Base-by-base conservation (phyloP, 2,329 filamentous ascomycete species). In the Calonectria crousiana region DNA sequence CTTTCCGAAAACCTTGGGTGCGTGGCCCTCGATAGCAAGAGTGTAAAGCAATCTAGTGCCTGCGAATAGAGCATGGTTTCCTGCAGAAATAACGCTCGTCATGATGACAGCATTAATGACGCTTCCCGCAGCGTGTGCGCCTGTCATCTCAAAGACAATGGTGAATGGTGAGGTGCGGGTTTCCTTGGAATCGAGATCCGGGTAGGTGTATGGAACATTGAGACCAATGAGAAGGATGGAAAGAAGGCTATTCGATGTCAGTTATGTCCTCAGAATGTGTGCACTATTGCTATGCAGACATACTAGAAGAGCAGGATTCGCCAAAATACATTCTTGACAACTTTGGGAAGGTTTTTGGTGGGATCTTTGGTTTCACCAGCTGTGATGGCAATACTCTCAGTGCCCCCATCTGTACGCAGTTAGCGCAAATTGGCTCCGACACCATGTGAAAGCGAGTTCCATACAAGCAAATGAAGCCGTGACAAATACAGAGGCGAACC, bases 291-390 rank as follows among this genome's bases (percentile, higher is more conserved):
- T 13, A 26, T 6, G 23, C 18, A 1, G 3, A 53, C 82, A 1
- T 77, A 84, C 83, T 85, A 85, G 82, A 91, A 91, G 11, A 91
- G 84, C 4, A 91, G 74, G 68, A 92, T 91, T 6, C 91, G 88
- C 90, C 90, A 93, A 79, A 93, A 92, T 49, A 92, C 91, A 70
- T 93, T 93, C 77, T 90, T 90, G 58, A 93, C 90, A 3, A 93
- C 92, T 4, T 88, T 87, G 1, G 92, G 92, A 41, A 93, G 84
- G 71, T 88, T 92, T 75, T 87, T 88, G 23, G 89, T 87, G 0
- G 92, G 92, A 76, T 93, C 87, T 77, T 89, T 90, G 2, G 92
- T 93, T 81, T 93, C 92, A 53, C 92, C 92, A 1, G 92, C 92
- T 0, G 92, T 93, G 72, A 93, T 91, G 66, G 91, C 91, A 64